Evolutionary conservation across 371 early-diverging fungal species (phyloP).

Genomic region (Rhizopus delemar): DNA sequence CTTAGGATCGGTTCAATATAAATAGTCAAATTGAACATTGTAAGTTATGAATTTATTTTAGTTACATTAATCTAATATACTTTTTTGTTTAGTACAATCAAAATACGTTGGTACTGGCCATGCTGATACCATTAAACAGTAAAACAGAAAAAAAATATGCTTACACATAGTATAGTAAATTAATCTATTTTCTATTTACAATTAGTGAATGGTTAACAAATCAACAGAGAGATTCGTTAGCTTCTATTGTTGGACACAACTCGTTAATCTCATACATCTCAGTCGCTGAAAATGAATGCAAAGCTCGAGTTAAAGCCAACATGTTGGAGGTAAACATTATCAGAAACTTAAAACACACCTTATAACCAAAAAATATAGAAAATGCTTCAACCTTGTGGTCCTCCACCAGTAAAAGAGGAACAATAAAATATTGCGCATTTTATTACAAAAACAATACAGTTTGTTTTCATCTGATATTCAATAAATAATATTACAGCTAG

Average conservation of each 20-base stretch:
- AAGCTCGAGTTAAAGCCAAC: constrained; percentile 72
- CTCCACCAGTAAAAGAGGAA: constrained; percentile 63
- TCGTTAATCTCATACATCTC: constrained; percentile 75
- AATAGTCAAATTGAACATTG: constrained; percentile 85
- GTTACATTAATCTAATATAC: neutral
- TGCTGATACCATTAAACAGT: constrained; percentile 89
- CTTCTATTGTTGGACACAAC: constrained; percentile 78
- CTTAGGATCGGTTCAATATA: constrained; percentile 71
- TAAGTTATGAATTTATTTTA: constrained; percentile 31
- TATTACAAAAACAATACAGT: neutral
- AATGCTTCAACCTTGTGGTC: constrained; percentile 81
- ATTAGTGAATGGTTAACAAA: constrained; percentile 83
- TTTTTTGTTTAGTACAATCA: constrained; percentile 65
- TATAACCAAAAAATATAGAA: constrained; percentile 46
- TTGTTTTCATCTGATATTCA: neutral
- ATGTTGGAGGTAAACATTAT: constrained; percentile 62
- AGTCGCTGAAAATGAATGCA: constrained; percentile 84
- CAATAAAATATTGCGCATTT: constrained; percentile 19
- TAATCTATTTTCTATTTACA: too few species aligned
- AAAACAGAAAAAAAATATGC: constrained; percentile 26
- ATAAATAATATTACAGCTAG: neutral
- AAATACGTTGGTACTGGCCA: constrained; percentile 91
- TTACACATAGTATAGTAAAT: neutral
- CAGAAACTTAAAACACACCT: neutral
- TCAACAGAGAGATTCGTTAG: constrained; percentile 83